A percentile compares a stretch with the other conserved stretches of the same genome.
These are phyloP conservation scores for Amphirosellinia nigrospora DNA, from an alignment of 495 filamentous ascomycete species.

Conservation along the genomic window DNA sequence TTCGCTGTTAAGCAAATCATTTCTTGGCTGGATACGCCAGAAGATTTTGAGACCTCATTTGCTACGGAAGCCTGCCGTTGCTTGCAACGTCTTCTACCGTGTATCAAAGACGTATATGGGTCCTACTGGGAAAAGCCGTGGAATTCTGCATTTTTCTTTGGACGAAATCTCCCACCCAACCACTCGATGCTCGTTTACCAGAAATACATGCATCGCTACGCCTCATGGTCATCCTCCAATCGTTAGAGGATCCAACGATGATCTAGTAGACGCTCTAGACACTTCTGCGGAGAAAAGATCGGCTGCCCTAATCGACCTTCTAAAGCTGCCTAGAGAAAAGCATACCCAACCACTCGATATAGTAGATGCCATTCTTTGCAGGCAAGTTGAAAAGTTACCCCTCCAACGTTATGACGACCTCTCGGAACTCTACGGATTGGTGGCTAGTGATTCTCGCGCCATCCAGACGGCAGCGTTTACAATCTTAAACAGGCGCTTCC, in stretches of 20 bases:
- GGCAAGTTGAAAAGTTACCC: conserved; percentile 66
- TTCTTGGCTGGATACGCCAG: conserved; percentile 65
- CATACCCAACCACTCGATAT: conserved; percentile 53
- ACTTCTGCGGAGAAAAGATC: conserved; percentile 56
- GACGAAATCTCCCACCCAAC: conserved; percentile 48
- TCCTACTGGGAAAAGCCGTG: conserved; percentile 79
- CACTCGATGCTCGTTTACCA: conserved; percentile 53
- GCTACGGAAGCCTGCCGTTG: conserved; percentile 66
- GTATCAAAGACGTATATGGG: conserved; percentile 79
- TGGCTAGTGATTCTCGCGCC: conserved; percentile 74
- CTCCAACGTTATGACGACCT: conserved; percentile 59
- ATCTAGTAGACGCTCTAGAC: conserved; percentile 76
- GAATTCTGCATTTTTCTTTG: conserved; percentile 63
- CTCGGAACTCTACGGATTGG: conserved; percentile 68
- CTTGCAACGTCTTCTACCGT: conserved; percentile 69
- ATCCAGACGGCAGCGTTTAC: conserved; percentile 83
- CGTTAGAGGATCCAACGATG: conserved; percentile 73
- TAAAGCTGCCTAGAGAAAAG: conserved; percentile 52
- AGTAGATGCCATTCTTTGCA: conserved; percentile 70
- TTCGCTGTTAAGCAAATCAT: conserved; percentile 82
- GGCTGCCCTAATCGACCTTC: conserved; percentile 64
- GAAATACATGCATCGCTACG: conserved; percentile 72
- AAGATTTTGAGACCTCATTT: conserved; percentile 56
- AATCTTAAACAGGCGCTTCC: conserved; percentile 80
- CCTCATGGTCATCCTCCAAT: conserved; percentile 66